These are phyloP conservation scores for Spencermartinsiella ligniputridi DNA, from an alignment of 1,139 yeast genomes.

Conservation along the genomic window DNA sequence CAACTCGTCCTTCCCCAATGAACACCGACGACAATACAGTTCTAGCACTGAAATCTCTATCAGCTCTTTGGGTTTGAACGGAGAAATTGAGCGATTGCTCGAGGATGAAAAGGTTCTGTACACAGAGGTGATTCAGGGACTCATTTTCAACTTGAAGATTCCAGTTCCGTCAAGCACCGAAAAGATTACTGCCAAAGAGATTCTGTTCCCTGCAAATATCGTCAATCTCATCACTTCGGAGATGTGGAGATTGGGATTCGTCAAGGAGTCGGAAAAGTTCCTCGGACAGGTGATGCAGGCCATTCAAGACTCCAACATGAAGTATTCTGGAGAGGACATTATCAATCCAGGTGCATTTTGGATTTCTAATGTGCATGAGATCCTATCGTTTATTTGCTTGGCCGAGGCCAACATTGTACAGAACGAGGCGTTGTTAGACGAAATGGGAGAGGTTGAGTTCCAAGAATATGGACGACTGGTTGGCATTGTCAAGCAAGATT, in stretches of 20 bases:
- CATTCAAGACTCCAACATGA: conserved; percentile 57
- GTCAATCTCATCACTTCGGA: conserved; percentile 88
- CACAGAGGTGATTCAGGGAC: conserved; percentile 81
- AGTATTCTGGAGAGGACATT: conserved; percentile 70
- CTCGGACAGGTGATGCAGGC: conserved; percentile 86
- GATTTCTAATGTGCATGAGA: conserved; percentile 94
- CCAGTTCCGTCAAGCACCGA: conserved; percentile 82
- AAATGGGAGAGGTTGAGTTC: conserved; percentile 87
- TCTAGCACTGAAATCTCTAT: conserved; percentile 26
- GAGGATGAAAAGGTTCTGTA: conserved; percentile 78
- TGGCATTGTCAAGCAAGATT: conserved; percentile 89
- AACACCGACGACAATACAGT: conserved; percentile 21
- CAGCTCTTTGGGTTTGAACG: conserved; percentile 31
- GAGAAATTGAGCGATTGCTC: conserved; percentile 43
- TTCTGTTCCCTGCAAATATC: conserved; percentile 93
- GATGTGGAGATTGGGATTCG: conserved; percentile 97
- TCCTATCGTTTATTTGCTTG: conserved; percentile 88
- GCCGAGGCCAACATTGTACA: conserved; percentile 88
- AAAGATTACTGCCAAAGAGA: conserved; percentile 83
- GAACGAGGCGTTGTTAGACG: conserved; percentile 72
- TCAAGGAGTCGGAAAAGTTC: conserved; percentile 87
- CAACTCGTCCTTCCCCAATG: conserved; percentile 12
- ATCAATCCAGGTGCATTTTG: conserved; percentile 95
- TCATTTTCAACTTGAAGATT: conserved; percentile 80
- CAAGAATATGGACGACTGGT: conserved; percentile 86